Conservation (phyloP, 78 protist species). For the Planoprotostelium fungivorum region DNA sequence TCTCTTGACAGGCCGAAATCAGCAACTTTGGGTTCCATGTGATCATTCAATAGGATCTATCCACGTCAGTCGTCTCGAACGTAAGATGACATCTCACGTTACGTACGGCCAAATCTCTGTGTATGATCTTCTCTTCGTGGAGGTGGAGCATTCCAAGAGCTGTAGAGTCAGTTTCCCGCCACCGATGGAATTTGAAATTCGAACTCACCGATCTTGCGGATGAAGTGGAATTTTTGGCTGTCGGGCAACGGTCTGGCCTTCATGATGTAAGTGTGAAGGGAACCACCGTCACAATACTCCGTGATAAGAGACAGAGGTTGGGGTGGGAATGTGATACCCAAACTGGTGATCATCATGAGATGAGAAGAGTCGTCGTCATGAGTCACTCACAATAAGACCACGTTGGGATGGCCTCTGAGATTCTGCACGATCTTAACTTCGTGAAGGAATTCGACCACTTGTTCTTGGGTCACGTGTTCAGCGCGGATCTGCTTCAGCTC, state of each 20-base stretch:
- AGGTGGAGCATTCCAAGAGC: not conserved
- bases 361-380: not conserved
- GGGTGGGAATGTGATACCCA: not conserved
- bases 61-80: not conserved
- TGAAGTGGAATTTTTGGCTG: not conserved
- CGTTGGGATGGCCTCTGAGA: not conserved
- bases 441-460: not conserved
- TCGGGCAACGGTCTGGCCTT: not conserved
- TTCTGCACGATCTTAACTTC: not conserved
- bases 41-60: not conserved
- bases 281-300: not conserved
- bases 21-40: not conserved
- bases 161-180: not conserved
- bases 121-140: not conserved
- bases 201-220: not conserved
- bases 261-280: not conserved
- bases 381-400: not conserved
- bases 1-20: not conserved
- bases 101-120: not conserved
- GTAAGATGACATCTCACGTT: not conserved
- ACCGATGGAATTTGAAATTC: not conserved
- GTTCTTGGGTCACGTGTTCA: not conserved
- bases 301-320: not conserved
- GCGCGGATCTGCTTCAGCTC: not conserved
- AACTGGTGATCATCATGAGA: not conserved